A percentile compares a stretch with the other conserved stretches of the same genome.
These are phyloP conservation scores for Spiromastix sp. DNA, from an alignment of 2,329 filamentous ascomycete genomes.

Conservation along the genomic window DNA sequence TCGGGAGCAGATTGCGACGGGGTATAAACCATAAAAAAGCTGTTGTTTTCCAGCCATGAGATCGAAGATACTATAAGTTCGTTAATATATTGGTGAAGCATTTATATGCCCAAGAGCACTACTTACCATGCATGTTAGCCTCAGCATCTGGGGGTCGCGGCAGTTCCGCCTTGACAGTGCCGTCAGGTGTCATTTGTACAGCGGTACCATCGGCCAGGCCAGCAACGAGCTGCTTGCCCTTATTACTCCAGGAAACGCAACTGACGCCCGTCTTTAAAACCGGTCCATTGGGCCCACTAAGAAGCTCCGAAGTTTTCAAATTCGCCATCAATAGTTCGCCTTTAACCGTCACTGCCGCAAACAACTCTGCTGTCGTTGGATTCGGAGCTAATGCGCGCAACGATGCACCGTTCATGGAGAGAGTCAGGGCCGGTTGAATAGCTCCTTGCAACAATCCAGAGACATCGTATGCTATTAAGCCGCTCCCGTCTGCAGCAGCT, in stretches of 20 bases:
- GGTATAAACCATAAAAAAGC: constrained; percentile 74
- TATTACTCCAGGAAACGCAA: constrained; percentile 82
- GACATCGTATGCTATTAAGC: constrained; percentile 74
- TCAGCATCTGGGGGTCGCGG: constrained; percentile 62
- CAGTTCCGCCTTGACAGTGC: constrained; percentile 65
- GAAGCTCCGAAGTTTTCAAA: constrained; percentile 54
- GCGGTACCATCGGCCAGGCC: constrained; percentile 72
- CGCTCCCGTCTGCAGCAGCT: constrained; percentile 69
- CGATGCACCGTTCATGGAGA: constrained; percentile 64
- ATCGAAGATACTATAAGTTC: constrained; percentile 56
- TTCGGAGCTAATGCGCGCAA: constrained; percentile 71
- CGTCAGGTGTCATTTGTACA: constrained; percentile 74
- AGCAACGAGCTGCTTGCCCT: constrained; percentile 84
- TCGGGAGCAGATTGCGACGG: constrained; percentile 45
- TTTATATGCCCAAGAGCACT: too few relatives aligned
- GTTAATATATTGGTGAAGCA: neutral
- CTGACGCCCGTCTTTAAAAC: constrained; percentile 65
- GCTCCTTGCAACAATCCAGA: constrained; percentile 55
- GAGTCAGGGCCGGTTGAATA: constrained; percentile 59
- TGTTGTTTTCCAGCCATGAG: constrained; percentile 77
- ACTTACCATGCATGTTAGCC: constrained; percentile 55
- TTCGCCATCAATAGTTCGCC: constrained; percentile 81
- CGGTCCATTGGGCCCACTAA: constrained; percentile 50
- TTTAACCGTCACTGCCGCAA: constrained; percentile 68
- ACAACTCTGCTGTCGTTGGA: constrained; percentile 52